These are phyloP conservation scores for Sinapis alba DNA, from an alignment of 441 rosid genomes.

Conservation along the genomic window DNA sequence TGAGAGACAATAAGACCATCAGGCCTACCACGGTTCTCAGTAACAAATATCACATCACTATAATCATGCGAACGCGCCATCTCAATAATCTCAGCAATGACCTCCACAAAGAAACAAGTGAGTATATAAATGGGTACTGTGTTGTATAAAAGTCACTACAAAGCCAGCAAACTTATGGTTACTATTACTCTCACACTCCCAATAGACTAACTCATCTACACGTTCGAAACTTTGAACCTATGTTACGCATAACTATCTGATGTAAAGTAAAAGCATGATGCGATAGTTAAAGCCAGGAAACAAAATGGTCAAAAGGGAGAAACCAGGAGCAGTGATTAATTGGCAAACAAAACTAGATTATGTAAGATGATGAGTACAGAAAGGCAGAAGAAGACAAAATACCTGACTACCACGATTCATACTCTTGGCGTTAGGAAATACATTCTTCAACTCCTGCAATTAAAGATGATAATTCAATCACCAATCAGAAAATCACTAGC, in stretches of 20 bases:
- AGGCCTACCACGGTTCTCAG: conserved; percentile 92
- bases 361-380: not conserved
- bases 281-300: not conserved
- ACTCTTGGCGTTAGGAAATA: conserved; percentile 79
- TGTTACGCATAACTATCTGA: not conserved
- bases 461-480: not conserved
- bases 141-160: not conserved
- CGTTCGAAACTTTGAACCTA: not conserved
- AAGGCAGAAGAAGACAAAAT: not conserved
- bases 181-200: not conserved
- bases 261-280: not conserved
- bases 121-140: not conserved
- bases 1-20: conserved; percentile 85
- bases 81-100: conserved; percentile 86
- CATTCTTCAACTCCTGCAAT: conserved; percentile 76
- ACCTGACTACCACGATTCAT: conserved; percentile 96
- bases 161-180: not conserved
- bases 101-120: conserved; percentile 47
- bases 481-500: not conserved
- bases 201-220: conserved; percentile 17
- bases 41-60: conserved; percentile 88
- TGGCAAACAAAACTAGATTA: not conserved
- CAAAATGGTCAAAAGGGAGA: conserved; percentile 4
- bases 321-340: not conserved
- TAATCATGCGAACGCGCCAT: conserved; percentile 84